Conservation (phyloP, 2,329 filamentous ascomycete species). For the Lachnellula occidentalis region DNA sequence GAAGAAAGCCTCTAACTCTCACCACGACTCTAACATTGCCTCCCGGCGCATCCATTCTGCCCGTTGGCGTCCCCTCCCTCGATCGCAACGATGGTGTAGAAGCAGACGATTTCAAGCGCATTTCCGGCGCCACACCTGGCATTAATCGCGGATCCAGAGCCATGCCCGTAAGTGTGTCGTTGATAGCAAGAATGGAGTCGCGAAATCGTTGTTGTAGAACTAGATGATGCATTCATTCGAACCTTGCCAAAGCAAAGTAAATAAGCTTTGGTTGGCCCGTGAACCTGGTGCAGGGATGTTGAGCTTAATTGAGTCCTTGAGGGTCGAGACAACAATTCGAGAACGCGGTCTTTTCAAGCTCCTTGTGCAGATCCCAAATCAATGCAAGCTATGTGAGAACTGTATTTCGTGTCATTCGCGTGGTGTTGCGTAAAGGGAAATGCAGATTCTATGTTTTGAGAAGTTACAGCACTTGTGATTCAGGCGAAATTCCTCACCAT, state of each 20-base stretch:
- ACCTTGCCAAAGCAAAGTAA: slow-evolving; percentile 1
- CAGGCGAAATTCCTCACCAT: too few species aligned
- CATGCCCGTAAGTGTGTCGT: slow-evolving; percentile 35
- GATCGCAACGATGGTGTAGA: slow-evolving; percentile 75
- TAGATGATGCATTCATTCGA: slow-evolving; percentile 9
- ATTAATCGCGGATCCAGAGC: slow-evolving; percentile 40
- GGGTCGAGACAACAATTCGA: not conserved
- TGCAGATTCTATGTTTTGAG: too few species aligned
- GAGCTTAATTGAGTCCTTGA: not conserved
- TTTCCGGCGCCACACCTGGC: slow-evolving; percentile 36
- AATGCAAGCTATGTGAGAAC: too few species aligned
- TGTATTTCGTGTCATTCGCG: too few species aligned
- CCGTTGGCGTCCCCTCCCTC: slow-evolving; percentile 56
- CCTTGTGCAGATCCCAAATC: too few species aligned
- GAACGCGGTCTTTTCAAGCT: not conserved
- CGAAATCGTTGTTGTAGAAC: slow-evolving; percentile 23
- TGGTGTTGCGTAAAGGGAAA: too few species aligned
- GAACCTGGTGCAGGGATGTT: slow-evolving; percentile 4
- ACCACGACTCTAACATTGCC: slow-evolving; percentile 82
- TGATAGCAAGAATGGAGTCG: slow-evolving; percentile 22
- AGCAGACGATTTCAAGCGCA: slow-evolving; percentile 56
- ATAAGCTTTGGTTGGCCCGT: slow-evolving; percentile 4
- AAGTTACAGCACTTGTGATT: too few species aligned
- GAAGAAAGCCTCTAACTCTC: slow-evolving; percentile 72
- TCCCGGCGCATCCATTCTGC: slow-evolving; percentile 51